A percentile compares a stretch with the other conserved stretches of the same genome.
Conservation (phyloP, 2,329 filamentous ascomycete species). For the Botrytis cinerea region DNA sequence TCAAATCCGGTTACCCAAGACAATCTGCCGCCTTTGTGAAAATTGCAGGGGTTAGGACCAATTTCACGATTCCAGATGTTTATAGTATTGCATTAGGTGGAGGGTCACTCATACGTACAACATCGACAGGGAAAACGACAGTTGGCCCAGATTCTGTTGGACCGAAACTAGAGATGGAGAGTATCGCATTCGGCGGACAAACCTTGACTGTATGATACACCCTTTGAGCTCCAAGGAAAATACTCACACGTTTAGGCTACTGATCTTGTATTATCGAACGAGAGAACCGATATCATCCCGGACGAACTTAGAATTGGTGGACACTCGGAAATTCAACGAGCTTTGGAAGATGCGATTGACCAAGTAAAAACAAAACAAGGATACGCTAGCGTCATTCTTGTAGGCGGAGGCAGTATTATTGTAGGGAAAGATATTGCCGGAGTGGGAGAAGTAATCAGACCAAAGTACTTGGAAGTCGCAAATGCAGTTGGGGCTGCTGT, state of each 20-base stretch:
- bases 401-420: slow-evolving; percentile 58
- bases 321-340: slow-evolving; percentile 39
- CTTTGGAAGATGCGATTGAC: slow-evolving; percentile 56
- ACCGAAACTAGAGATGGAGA: slow-evolving; percentile 50
- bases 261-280: slow-evolving; percentile 31
- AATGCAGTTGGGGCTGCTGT: slow-evolving; percentile 62
- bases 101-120: slow-evolving; percentile 48
- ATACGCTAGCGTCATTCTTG: slow-evolving; percentile 54
- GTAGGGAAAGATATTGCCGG: slow-evolving; percentile 50
- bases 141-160: slow-evolving; percentile 62
- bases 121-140: slow-evolving; percentile 49
- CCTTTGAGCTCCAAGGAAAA: slow-evolving; percentile 16
- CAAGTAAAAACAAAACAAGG: slow-evolving; percentile 58
- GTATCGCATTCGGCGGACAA: slow-evolving; percentile 55
- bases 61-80: slow-evolving; percentile 59
- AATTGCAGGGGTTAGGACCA: slow-evolving; percentile 59
- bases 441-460: slow-evolving; percentile 53
- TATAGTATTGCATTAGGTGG: slow-evolving; percentile 59
- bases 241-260: slow-evolving; percentile 45
- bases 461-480: slow-evolving; percentile 55
- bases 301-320: slow-evolving; percentile 28
- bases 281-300: slow-evolving; percentile 24
- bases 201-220: slow-evolving; percentile 53
- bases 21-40: slow-evolving; percentile 60
- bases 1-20: slow-evolving; percentile 60